These are phyloP conservation scores for Hansenula anomala DNA, from an alignment of 1,139 yeast species.

Conservation along the genomic window DNA sequence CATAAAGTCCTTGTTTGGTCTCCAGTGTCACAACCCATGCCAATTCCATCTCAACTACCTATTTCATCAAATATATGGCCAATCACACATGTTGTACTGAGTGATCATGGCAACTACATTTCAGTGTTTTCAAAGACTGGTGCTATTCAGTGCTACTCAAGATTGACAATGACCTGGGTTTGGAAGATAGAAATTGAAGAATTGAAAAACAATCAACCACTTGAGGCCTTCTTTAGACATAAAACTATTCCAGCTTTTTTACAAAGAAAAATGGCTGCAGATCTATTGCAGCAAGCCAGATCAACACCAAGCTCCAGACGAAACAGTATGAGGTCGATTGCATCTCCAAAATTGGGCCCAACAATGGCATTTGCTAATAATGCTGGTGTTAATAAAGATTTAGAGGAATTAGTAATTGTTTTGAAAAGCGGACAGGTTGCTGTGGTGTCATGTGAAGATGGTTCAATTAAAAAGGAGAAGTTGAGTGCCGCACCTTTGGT, in stretches of 20 bases:
- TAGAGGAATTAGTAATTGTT: conserved; percentile 35
- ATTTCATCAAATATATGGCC: conserved; percentile 58
- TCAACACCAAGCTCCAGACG: conserved; percentile 22
- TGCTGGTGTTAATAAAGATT: conserved; percentile 13
- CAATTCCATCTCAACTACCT: conserved; percentile 40
- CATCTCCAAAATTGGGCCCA: conserved; percentile 19
- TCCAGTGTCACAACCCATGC: conserved; percentile 47
- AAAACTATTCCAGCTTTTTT: conserved; percentile 47
- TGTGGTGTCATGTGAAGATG: conserved; percentile 45
- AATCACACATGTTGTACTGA: conserved; percentile 52
- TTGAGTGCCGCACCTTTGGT: conserved; percentile 30
- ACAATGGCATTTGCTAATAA: conserved; percentile 17
- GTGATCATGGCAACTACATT: conserved; percentile 55
- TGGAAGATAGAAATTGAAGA: conserved; percentile 42
- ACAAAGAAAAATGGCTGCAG: conserved; percentile 36
- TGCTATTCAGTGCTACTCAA: conserved; percentile 53
- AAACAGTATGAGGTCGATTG: conserved; percentile 24
- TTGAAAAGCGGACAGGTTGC: conserved; percentile 41
- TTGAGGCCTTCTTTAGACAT: conserved; percentile 58
- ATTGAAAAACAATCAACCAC: conserved; percentile 31
- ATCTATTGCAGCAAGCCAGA: conserved; percentile 7
- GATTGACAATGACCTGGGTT: conserved; percentile 44
- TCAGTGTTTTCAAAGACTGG: conserved; percentile 53
- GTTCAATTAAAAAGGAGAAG: conserved; percentile 29
- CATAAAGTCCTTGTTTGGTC: conserved; percentile 73